Base-by-base conservation (phyloP, 2,329 filamentous ascomycete genomes). In the Fusarium brachygibbosum region DNA sequence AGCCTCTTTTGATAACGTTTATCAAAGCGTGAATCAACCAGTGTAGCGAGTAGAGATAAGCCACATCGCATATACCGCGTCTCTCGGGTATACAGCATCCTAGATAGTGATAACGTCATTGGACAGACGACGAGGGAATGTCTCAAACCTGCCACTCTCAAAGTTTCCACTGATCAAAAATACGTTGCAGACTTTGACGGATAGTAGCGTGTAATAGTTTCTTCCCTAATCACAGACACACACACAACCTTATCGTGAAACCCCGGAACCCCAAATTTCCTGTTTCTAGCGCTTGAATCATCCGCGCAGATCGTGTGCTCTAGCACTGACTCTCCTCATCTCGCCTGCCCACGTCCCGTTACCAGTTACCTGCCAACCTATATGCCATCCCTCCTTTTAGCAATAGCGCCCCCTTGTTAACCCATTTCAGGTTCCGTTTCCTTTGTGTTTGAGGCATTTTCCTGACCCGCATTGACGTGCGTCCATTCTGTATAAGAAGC, bases 311-410 rank as follows among this genome's bases (percentile, higher is more conserved):
- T 69, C 64, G 54, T 53, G 23, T 58, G 51, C 61, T 65, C 49
- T 59, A 53, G 68, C 25, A 69, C 34, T 66, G 68, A 66, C 64
- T 71, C 68, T 70, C 68, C 21, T 69, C 64, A 66, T 63, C 42
- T 60, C 53, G 50, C 62, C 66, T 60, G 57, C 35, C 49, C 49
- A 19, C 29, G 37, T 58, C 41, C 57, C 53, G 42, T 29, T 38
- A 41, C 57, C 37, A 54, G 37, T 41, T 41, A 40, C 48, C 53
- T 66, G 58, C 34, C 53, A n/a, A n/a, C n/a, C 44, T 34, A 58
- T 67, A 45, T 29, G 10, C 23, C 35, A 62, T 28, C 14, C 13
- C 46, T 34, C 7, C 34, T 51, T 44, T 25, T 34, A 13, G 45
- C 29, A 29, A 29, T 10, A 19, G 35, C 9, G 10, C 32, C 32